Base-by-base conservation (phyloP, 1,139 yeast species). In the Hanseniaspora gamundiae region DNA sequence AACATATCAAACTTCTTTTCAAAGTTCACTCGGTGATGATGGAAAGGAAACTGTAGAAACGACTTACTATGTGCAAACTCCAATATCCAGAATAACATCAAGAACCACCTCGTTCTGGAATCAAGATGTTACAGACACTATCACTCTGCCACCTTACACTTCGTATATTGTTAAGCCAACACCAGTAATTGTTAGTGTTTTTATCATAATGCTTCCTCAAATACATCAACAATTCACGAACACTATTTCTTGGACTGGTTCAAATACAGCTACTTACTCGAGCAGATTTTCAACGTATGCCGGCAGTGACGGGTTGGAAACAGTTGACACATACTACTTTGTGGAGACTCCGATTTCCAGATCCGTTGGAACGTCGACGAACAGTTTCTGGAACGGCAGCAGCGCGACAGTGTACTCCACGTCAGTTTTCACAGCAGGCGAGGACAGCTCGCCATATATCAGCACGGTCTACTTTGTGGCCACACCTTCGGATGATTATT, bases 331-430 rank as follows among this genome's bases (percentile, higher is more conserved):
- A 10, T 38, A 47, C 16, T 48, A 44, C 43, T 40, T 42, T 38
- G 47, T 48, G 3, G 49, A 47, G 40, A 49, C 52, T 4, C 44
- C 43, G 13, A 42, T 47, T 45, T 38, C 45, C 16, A 49, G 48
- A 7, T 31, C 21, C 20, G 26, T 26, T 28, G 43, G 17, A 14
- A 30, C 42, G 2, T 48, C 52, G 9, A 40, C 38, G 11, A 44
- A 50, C 13, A 50, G 50, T 19, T 40, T 14, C 26, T 40, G 27
- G n/a, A 42, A 38, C 28, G 39, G 47, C 14, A 30, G 44, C 14
- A 43, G 47, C 3, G 41, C 35, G 36, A 45, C 49, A 11, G 51
- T 33, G 43, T 24, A 33, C 45, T 31, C 46, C 16, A 44, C 43
- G 16, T 19, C 17, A 2, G 39, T 44, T 33, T 24, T 40, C 13